Conservation (phyloP, 2,329 filamentous ascomycete genomes). For the Lecanicillium sp. region DNA sequence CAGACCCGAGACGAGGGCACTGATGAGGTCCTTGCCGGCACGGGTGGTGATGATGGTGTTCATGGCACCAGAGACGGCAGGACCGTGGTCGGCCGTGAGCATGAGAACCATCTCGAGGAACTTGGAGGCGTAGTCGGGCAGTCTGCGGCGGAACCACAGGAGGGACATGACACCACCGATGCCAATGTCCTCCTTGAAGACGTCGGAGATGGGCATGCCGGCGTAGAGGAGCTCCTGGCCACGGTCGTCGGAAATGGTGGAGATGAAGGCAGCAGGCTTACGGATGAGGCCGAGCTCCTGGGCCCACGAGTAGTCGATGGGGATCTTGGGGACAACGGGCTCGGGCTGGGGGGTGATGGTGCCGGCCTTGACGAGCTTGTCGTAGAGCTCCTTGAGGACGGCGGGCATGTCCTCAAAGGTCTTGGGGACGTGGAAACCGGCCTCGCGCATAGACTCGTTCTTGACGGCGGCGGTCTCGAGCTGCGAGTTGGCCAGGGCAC, state of each 20-base stretch:
- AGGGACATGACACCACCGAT: constrained; percentile 99
- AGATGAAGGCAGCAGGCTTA: constrained; percentile 99
- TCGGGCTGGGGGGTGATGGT: constrained; percentile 80
- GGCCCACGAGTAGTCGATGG: constrained; percentile 98
- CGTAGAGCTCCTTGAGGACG: constrained; percentile 72
- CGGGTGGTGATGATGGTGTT: constrained; percentile 99
- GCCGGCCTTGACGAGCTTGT: constrained; percentile 77
- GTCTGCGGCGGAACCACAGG: constrained; percentile 97
- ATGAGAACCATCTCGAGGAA: constrained; percentile 99
- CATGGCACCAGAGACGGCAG: constrained; percentile 98
- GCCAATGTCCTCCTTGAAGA: constrained; percentile 97
- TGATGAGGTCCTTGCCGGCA: constrained; percentile 98
- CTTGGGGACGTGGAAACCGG: constrained; percentile 87
- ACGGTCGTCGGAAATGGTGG: constrained; percentile 99
- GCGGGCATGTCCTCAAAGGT: constrained; percentile 93
- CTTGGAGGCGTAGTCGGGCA: constrained; percentile 93
- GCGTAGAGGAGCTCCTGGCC: constrained; percentile 98
- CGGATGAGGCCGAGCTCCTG: constrained; percentile 99
- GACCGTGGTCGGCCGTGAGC: constrained; percentile 98
- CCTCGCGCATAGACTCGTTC: constrained; percentile 95
- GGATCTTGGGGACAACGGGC: constrained; percentile 95
- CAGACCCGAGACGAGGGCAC: constrained; percentile 88
- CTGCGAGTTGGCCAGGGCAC: constrained; percentile 97
- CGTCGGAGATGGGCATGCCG: constrained; percentile 99
- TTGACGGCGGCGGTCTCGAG: constrained; percentile 94